Evolutionary conservation across 345 rosid species (phyloP).

Genomic region (Ceriops tagal): DNA sequence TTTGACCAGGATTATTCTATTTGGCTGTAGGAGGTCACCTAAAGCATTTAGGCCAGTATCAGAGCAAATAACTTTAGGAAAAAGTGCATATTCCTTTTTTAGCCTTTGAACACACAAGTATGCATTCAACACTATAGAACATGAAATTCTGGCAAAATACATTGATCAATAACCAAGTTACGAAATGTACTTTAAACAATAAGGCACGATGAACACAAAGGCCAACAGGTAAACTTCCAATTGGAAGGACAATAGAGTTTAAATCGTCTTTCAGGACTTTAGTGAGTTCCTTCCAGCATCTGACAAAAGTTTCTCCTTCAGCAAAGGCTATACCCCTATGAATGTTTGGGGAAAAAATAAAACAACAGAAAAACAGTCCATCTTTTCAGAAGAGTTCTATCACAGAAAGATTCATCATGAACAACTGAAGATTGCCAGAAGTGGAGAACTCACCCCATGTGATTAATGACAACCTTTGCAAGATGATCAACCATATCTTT

Average conservation of each 20-base stretch:
- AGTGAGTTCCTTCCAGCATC: conserved; percentile 21
- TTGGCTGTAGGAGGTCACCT: neutral
- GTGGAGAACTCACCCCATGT: conserved; percentile 23
- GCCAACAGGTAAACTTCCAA: conserved; percentile 29
- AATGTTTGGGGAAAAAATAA: neutral
- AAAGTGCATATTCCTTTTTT: neutral
- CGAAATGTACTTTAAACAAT: conserved; percentile 24
- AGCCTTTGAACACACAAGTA: neutral
- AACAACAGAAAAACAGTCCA: neutral
- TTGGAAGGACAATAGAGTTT: conserved; percentile 23
- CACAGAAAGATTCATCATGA: neutral
- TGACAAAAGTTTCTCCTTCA: conserved; percentile 17
- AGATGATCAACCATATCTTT: conserved; percentile 17
- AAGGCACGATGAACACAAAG: conserved; percentile 31
- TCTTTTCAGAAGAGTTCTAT: neutral
- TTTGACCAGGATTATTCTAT: too few species aligned
- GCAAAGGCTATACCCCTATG: conserved; percentile 14
- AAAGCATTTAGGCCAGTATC: neutral
- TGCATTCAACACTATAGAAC: neutral
- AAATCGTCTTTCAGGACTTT: conserved; percentile 11
- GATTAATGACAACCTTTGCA: conserved; percentile 21
- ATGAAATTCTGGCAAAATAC: neutral
- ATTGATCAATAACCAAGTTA: neutral
- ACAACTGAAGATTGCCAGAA: neutral
- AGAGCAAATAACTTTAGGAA: neutral